Conservation (phyloP, 2,329 filamentous ascomycete species). For the Cercospora canescens region DNA sequence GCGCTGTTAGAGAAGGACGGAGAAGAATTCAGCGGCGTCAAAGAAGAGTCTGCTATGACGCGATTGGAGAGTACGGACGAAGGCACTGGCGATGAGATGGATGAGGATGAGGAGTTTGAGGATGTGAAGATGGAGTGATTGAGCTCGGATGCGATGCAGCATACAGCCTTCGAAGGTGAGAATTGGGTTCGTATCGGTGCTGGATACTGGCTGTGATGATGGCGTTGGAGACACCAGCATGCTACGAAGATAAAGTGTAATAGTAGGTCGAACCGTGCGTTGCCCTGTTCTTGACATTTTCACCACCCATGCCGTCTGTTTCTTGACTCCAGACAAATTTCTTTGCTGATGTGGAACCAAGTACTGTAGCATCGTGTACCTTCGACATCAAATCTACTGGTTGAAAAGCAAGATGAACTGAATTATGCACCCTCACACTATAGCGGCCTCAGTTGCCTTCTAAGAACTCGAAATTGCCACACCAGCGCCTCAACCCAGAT, state of each 20-base stretch:
- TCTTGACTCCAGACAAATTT: not conserved
- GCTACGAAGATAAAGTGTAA: not conserved
- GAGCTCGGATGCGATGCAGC: not conserved
- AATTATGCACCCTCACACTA: too few relatives aligned
- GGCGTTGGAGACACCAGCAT: not conserved
- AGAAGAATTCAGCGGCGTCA: constrained; percentile 47
- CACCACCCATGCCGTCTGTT: too few relatives aligned
- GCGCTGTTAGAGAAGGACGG: constrained; percentile 55
- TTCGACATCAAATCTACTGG: too few relatives aligned
- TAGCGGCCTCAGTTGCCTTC: too few relatives aligned
- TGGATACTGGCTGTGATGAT: not conserved
- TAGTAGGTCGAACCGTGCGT: not conserved
- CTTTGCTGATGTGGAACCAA: not conserved
- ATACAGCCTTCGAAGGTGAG: not conserved
- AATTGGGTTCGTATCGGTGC: not conserved
- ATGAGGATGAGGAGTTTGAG: constrained; percentile 54
- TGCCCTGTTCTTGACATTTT: not conserved
- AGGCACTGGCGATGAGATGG: constrained; percentile 38
- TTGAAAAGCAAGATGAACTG: too few relatives aligned
- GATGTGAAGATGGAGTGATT: constrained; percentile 31
- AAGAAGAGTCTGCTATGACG: constrained; percentile 48
- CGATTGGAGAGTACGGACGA: constrained; percentile 43
- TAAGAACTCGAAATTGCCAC: too few relatives aligned
- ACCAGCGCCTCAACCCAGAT: too few relatives aligned
- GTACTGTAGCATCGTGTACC: too few relatives aligned